A percentile compares a stretch with the other conserved stretches of the same genome.
Evolutionary conservation across 2,329 filamentous ascomycete species (phyloP).

Genomic region (Monascus ruber): DNA sequence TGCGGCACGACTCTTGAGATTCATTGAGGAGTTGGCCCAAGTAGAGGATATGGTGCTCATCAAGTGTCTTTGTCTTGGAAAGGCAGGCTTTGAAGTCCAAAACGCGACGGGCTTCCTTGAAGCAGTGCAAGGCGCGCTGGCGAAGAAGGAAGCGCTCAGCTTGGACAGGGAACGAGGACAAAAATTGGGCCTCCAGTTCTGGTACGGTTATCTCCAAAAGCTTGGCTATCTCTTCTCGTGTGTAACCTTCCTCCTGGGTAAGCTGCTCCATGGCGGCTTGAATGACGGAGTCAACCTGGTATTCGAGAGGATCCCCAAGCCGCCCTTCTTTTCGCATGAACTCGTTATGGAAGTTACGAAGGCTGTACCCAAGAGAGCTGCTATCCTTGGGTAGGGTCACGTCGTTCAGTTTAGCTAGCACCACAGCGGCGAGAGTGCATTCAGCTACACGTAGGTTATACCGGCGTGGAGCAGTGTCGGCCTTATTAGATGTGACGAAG

Average conservation of each 20-base stretch:
- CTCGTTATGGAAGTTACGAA: conserved; percentile 76
- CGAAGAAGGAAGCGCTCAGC: conserved; percentile 78
- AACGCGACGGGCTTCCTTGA: conserved; percentile 77
- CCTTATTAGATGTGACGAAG: conserved; percentile 89
- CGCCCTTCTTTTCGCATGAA: conserved; percentile 52
- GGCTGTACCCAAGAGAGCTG: conserved; percentile 68
- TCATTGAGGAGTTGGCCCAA: conserved; percentile 79
- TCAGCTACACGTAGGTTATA: conserved; percentile 97
- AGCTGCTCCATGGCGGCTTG: conserved; percentile 60
- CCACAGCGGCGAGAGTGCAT: conserved; percentile 72
- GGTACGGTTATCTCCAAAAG: conserved; percentile 57
- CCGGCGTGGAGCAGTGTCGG: conserved; percentile 81
- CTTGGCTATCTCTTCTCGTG: conserved; percentile 68
- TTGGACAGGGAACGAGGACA: conserved; percentile 78
- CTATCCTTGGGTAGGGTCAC: conserved; percentile 64
- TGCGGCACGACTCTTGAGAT: conserved; percentile 77
- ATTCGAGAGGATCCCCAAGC: conserved; percentile 40
- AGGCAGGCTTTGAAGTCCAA: conserved; percentile 71
- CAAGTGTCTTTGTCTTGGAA: conserved; percentile 40
- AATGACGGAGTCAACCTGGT: conserved; percentile 65
- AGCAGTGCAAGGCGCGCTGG: conserved; percentile 83
- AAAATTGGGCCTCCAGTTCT: conserved; percentile 66
- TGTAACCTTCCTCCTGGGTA: conserved; percentile 71
- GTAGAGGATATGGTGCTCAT: conserved; percentile 55
- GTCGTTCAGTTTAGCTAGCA: conserved; percentile 49